These are phyloP conservation scores for Leccinum subfulvum DNA, from an alignment of 1,284 basidiomycete species.

Conservation along the genomic window DNA sequence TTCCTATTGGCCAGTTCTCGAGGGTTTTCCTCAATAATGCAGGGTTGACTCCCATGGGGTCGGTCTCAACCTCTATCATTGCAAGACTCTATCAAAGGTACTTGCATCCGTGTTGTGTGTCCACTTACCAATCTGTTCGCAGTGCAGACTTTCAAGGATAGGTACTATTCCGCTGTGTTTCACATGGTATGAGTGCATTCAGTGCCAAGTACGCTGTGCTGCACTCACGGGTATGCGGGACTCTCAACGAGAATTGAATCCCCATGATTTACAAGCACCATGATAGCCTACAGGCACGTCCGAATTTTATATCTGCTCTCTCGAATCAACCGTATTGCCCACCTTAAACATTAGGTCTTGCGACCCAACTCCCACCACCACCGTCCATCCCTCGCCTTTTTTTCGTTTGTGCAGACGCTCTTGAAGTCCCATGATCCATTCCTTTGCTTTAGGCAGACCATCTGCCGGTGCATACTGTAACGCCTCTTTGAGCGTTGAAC, in stretches of 20 bases:
- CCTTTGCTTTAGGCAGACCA: background rate
- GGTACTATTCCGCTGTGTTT: conserved; percentile 54
- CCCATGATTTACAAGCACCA: conserved; percentile 2
- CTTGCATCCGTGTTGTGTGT: background rate
- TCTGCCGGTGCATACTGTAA: too few species aligned
- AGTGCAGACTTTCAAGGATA: conserved; percentile 52
- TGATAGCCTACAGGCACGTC: background rate
- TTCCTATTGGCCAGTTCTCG: conserved; percentile 69
- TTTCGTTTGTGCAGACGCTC: conserved; percentile 3
- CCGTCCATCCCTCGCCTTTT: conserved; percentile 3
- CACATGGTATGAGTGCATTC: too few species aligned
- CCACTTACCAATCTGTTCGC: conserved; percentile 58
- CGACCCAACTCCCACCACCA: conserved; percentile 1
- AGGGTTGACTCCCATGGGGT: conserved; percentile 69
- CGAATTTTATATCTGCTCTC: background rate
- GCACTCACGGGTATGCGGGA: conserved; percentile 5
- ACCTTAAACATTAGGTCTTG: conserved; percentile 2
- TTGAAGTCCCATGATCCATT: too few species aligned
- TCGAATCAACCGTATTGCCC: background rate
- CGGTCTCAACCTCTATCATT: conserved; percentile 63
- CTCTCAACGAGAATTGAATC: background rate
- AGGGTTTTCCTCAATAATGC: conserved; percentile 61
- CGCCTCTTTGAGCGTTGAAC: too few species aligned
- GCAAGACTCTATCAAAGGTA: background rate
- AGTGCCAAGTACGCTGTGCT: background rate